Conservation (phyloP, 2,329 filamentous ascomycete species). For the Diaporthe batatas region DNA sequence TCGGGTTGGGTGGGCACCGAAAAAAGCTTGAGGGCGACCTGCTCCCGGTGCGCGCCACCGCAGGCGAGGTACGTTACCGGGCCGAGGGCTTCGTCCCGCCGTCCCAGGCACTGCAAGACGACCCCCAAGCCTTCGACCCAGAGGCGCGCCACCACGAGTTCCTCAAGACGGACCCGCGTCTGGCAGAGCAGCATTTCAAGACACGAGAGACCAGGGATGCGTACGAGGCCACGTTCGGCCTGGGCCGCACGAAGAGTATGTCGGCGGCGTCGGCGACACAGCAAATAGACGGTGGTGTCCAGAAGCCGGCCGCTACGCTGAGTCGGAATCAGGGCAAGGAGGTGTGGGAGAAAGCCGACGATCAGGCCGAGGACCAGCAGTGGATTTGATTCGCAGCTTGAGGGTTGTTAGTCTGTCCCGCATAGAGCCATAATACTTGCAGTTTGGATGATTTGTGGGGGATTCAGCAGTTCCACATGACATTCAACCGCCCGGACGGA, state of each 20-base stretch:
- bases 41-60: not conserved
- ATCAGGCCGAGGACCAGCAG: not conserved
- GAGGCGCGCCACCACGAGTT: not conserved
- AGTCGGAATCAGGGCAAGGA: not conserved
- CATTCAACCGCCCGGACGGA: too few relatives aligned
- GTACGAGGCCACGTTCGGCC: slow-evolving; percentile 57
- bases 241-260: slow-evolving; percentile 45
- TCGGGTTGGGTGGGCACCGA: not conserved
- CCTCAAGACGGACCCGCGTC: slow-evolving; percentile 6
- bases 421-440: not conserved
- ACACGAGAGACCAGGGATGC: slow-evolving; percentile 52
- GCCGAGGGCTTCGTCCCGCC: slow-evolving; percentile 3
- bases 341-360: not conserved
- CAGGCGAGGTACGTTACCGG: slow-evolving; percentile 1
- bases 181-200: not conserved
- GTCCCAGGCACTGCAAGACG: not conserved
- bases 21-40: not conserved
- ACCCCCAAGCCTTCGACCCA: slow-evolving; percentile 23
- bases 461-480: too few relatives aligned
- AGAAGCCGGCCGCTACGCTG: not conserved
- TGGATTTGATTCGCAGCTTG: not conserved
- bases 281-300: not conserved
- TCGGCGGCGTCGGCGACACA: not conserved
- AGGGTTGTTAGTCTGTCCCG: not conserved
- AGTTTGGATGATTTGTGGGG: not conserved